These are phyloP conservation scores for Medicago lupulina DNA, from an alignment of 306 rosid species.

Conservation along the genomic window DNA sequence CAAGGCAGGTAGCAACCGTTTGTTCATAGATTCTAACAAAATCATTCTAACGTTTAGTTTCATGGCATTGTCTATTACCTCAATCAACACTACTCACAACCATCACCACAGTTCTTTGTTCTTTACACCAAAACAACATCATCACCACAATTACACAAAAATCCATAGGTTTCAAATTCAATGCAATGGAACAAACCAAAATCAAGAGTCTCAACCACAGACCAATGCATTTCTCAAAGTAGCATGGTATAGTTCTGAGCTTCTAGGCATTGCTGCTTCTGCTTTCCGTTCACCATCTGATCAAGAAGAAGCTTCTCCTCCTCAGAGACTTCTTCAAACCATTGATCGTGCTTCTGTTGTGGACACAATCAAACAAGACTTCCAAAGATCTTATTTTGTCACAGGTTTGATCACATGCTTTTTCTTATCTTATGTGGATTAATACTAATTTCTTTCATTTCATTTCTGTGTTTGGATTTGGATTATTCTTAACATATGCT, in stretches of 20 bases:
- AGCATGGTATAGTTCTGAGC: slow-evolving; percentile 94
- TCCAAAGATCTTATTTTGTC: slow-evolving; percentile 50
- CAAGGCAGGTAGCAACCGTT: not conserved
- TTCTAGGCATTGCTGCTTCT: slow-evolving; percentile 87
- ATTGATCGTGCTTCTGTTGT: slow-evolving; percentile 62
- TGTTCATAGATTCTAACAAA: not conserved
- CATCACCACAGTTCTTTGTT: slow-evolving; percentile 14
- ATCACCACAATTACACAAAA: not conserved
- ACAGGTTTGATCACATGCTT: slow-evolving; percentile 41
- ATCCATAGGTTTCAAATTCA: slow-evolving; percentile 52
- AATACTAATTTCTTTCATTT: not conserved
- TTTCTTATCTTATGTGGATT: slow-evolving; percentile 12
- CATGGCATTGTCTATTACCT: slow-evolving; percentile 57
- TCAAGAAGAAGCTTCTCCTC: slow-evolving; percentile 52
- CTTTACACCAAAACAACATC: slow-evolving; percentile 46
- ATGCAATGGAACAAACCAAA: slow-evolving; percentile 61
- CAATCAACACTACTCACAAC: slow-evolving; percentile 42
- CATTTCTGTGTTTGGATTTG: not conserved
- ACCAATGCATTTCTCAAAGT: slow-evolving; percentile 70
- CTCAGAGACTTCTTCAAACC: slow-evolving; percentile 48
- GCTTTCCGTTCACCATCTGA: slow-evolving; percentile 62
- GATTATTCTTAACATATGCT: not conserved
- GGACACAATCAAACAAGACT: slow-evolving; percentile 45
- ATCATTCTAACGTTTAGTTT: not conserved
- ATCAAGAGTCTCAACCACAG: slow-evolving; percentile 54